Conservation (phyloP, 352 stramenopile species). For the Globisporangium canariense region DNA sequence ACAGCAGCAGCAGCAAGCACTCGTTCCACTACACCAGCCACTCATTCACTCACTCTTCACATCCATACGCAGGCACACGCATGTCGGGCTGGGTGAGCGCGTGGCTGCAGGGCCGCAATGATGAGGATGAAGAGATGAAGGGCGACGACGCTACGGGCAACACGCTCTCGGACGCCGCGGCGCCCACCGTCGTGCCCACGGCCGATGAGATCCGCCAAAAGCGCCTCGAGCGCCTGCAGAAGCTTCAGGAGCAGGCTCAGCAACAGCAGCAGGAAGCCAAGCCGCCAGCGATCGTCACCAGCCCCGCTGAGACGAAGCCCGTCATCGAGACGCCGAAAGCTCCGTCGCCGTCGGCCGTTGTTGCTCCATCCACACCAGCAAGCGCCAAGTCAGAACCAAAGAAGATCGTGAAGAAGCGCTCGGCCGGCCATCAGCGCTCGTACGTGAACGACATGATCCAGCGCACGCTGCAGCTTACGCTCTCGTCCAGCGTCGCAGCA, state of each 20-base stretch:
- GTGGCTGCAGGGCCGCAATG: slow-evolving; percentile 49
- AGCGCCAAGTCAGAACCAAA: neutral
- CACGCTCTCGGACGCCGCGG: slow-evolving; percentile 4
- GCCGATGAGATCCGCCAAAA: slow-evolving; percentile 47
- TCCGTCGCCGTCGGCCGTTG: neutral
- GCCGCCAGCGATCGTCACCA: neutral
- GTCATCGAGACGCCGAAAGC: neutral
- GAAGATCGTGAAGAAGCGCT: slow-evolving; percentile 33
- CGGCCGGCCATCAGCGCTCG: slow-evolving; percentile 23
- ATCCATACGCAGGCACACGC: neutral
- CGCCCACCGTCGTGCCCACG: slow-evolving; percentile 21
- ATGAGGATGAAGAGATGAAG: slow-evolving; percentile 45
- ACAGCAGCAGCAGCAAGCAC: no score
- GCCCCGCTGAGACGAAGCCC: neutral
- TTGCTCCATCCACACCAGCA: neutral
- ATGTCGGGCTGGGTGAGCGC: slow-evolving; percentile 58
- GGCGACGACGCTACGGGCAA: slow-evolving; percentile 16
- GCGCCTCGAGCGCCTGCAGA: slow-evolving; percentile 57
- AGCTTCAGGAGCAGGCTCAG: slow-evolving; percentile 45
- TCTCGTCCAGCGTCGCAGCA: slow-evolving; percentile 29
- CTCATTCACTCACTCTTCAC: no score
- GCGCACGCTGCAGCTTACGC: slow-evolving; percentile 61
- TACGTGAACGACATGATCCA: slow-evolving; percentile 81
- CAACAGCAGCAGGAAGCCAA: slow-evolving; percentile 14
- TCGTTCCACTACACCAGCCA: no score